These are phyloP conservation scores for Noccaea caerulescens DNA, from an alignment of 345 rosid genomes.

Conservation along the genomic window DNA sequence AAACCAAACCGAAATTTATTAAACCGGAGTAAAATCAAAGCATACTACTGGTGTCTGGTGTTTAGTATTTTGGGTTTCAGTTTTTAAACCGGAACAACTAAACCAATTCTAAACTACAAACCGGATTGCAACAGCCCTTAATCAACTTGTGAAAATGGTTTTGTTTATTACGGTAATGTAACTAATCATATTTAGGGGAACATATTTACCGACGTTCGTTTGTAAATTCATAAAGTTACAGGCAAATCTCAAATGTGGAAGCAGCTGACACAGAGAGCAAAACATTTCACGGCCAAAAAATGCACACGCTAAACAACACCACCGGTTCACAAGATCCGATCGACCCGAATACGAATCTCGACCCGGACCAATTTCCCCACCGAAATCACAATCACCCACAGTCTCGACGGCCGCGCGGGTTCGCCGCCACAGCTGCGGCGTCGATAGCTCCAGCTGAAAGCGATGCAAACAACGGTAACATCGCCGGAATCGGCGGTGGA, in stretches of 20 bases:
- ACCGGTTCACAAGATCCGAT: slow-evolving; percentile 44
- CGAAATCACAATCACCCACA: slow-evolving; percentile 45
- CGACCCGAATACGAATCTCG: slow-evolving; percentile 35
- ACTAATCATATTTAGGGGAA: slow-evolving; percentile 13
- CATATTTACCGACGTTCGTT: background rate
- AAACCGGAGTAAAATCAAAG: too few relatives aligned
- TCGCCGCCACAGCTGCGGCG: slow-evolving; percentile 41
- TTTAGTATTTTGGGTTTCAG: too few relatives aligned
- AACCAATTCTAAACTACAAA: too few relatives aligned
- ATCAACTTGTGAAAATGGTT: too few relatives aligned
- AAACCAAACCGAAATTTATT: too few relatives aligned
- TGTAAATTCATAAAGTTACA: slow-evolving; percentile 17
- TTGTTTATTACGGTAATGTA: background rate
- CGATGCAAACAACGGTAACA: slow-evolving; percentile 39
- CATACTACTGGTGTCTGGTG: too few relatives aligned
- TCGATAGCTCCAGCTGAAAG: slow-evolving; percentile 36
- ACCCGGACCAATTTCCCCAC: slow-evolving; percentile 32
- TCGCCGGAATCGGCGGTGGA: slow-evolving; percentile 23
- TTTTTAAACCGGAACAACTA: too few relatives aligned
- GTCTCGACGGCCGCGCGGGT: slow-evolving; percentile 59
- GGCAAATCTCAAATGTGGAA: slow-evolving; percentile 6
- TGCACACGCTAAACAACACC: slow-evolving; percentile 35
- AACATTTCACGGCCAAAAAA: slow-evolving; percentile 21
- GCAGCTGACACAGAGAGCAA: background rate
- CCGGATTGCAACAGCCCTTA: too few relatives aligned